Percentiles rank a stretch among this genome's conserved stretches.
phyloP scores from a whole-genome alignment of 768 basidiomycete species.

The Crassisporium funariophilum region DNA sequence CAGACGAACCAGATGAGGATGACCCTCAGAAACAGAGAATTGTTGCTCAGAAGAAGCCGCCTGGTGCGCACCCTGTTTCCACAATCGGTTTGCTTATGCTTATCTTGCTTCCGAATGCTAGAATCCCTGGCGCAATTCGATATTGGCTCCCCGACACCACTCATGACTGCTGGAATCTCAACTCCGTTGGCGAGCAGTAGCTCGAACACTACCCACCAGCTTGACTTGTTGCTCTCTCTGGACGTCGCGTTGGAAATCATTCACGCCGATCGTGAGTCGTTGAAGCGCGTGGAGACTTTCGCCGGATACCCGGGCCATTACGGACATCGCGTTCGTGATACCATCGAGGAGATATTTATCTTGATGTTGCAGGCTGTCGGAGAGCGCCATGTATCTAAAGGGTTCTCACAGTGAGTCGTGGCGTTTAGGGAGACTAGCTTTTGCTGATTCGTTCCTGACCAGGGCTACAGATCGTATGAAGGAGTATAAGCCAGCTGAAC shows the following conservation, averaged over 20 bases:
- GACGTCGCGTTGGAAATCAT: slow-evolving; percentile 91
- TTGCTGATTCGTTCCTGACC: neutral
- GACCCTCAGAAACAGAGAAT: slow-evolving; percentile 4
- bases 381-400: slow-evolving; percentile 77
- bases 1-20: slow-evolving; percentile 38
- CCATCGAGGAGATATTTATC: slow-evolving; percentile 93
- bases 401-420: slow-evolving; percentile 68
- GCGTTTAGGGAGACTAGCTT: slow-evolving; percentile 2
- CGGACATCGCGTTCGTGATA: slow-evolving; percentile 86
- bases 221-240: slow-evolving; percentile 90
- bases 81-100: neutral
- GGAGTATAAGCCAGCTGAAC: slow-evolving; percentile 87
- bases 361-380: slow-evolving; percentile 77
- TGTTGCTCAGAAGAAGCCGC: neutral
- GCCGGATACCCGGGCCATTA: slow-evolving; percentile 83
- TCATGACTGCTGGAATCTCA: slow-evolving; percentile 7
- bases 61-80: slow-evolving; percentile 8
- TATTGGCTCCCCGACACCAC: slow-evolving; percentile 18
- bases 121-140: slow-evolving; percentile 12
- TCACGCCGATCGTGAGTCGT: slow-evolving; percentile 86
- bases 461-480: slow-evolving; percentile 92
- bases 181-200: slow-evolving; percentile 1
- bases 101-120: neutral
- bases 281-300: slow-evolving; percentile 93
- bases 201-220: slow-evolving; percentile 34